A percentile compares a stretch with the other conserved stretches of the same genome.
These are phyloP conservation scores for Cucumis hystrix DNA, from an alignment of 306 rosid species.

Conservation along the genomic window DNA sequence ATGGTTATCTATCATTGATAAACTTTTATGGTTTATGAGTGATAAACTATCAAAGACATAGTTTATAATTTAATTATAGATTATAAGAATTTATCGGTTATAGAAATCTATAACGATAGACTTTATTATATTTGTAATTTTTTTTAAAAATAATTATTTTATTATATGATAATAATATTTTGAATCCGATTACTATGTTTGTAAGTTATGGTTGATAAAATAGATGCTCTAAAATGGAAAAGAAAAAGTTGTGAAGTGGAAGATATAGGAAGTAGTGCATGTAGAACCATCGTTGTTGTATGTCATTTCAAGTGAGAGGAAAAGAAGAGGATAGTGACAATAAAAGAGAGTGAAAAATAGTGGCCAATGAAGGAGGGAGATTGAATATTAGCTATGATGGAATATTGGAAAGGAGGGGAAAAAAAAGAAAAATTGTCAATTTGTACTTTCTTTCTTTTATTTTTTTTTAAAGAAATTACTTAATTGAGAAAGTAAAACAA, in stretches of 20 bases:
- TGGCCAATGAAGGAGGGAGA: neutral
- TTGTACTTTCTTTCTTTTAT: neutral
- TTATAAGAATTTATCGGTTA: too few species aligned
- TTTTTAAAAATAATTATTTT: too few species aligned
- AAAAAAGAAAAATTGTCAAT: neutral
- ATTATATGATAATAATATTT: too few species aligned
- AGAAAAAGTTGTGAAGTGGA: neutral
- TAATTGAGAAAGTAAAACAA: too few species aligned
- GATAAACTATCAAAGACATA: too few species aligned
- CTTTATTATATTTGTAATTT: too few species aligned
- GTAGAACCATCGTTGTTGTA: neutral
- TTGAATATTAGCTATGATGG: neutral
- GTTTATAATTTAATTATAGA: too few species aligned
- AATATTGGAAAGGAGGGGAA: neutral
- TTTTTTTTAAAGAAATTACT: neutral
- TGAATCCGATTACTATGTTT: too few species aligned
- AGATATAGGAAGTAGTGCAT: neutral
- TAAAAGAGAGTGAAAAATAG: neutral
- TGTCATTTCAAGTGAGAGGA: neutral
- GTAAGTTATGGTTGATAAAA: too few species aligned
- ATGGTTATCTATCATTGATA: too few species aligned
- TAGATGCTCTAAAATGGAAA: neutral
- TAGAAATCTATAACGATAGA: too few species aligned
- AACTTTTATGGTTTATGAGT: too few species aligned
- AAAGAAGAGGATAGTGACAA: neutral